Conservation (phyloP, 345 rosid genomes). For the Cochlearia excelsa region DNA sequence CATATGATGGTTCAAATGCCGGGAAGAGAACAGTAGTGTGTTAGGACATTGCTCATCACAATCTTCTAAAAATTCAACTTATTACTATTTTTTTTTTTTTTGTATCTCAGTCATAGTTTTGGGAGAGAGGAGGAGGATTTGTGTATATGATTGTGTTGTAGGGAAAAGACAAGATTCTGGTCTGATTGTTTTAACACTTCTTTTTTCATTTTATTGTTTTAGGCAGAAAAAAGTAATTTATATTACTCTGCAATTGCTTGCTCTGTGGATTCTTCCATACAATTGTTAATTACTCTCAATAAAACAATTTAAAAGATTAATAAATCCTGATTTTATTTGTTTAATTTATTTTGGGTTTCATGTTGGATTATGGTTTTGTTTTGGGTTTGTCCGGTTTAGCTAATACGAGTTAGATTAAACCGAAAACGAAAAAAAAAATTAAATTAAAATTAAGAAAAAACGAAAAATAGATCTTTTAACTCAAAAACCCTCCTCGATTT, state of each 20-base stretch:
- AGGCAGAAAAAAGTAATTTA: too few relatives aligned
- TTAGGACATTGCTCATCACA: conserved; percentile 16
- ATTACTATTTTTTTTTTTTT: conserved; percentile 5
- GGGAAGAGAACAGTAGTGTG: conserved; percentile 40
- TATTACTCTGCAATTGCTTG: too few relatives aligned
- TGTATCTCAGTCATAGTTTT: conserved; percentile 6
- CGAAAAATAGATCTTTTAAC: conserved; percentile 17
- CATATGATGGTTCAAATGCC: conserved; percentile 66
- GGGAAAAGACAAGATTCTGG: too few relatives aligned
- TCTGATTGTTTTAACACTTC: too few relatives aligned
- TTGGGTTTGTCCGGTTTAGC: background rate
- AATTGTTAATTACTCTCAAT: too few relatives aligned
- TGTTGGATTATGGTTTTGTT: background rate
- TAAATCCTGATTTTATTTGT: too few relatives aligned
- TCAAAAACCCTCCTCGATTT: conserved; percentile 27
- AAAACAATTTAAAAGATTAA: too few relatives aligned
- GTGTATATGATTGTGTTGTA: too few relatives aligned
- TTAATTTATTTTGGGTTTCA: too few relatives aligned
- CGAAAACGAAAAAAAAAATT: background rate
- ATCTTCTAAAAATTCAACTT: conserved; percentile 23
- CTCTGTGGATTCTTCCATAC: too few relatives aligned
- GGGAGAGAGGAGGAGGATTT: conserved; percentile 10
- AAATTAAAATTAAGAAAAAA: background rate
- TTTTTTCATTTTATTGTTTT: too few relatives aligned
- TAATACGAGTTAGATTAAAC: background rate